These are phyloP conservation scores for Metarhizium rileyi DNA, from an alignment of 2,329 filamentous ascomycete genomes.

Conservation along the genomic window DNA sequence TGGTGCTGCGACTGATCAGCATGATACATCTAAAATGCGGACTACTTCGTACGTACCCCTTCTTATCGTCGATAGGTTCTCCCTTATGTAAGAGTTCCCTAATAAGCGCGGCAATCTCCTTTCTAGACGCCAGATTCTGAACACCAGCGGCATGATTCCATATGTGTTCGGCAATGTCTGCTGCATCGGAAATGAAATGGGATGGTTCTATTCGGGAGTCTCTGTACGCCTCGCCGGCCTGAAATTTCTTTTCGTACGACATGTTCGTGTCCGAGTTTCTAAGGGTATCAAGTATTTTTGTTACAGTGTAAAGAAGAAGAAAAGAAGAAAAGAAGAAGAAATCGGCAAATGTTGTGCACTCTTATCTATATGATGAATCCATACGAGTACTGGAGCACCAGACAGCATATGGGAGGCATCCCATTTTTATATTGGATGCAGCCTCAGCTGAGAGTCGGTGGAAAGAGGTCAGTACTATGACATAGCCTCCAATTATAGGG, in stretches of 20 bases:
- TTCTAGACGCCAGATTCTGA: constrained; percentile 16
- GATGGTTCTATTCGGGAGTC: constrained; percentile 14
- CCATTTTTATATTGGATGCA: too few relatives aligned
- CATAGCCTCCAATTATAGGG: too few relatives aligned
- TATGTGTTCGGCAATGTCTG: constrained; percentile 23
- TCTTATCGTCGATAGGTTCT: constrained; percentile 42
- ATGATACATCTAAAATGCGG: neutral
- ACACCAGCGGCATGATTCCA: constrained; percentile 22
- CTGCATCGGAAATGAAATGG: constrained; percentile 22
- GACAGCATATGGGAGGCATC: too few relatives aligned
- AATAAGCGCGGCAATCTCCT: constrained; percentile 22
- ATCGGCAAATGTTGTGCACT: too few relatives aligned
- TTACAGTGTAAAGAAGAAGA: neutral
- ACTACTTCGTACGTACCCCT: neutral
- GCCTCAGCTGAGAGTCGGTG: too few relatives aligned
- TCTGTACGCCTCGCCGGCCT: constrained; percentile 27
- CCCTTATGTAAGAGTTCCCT: constrained; percentile 29
- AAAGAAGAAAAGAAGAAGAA: neutral
- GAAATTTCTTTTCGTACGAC: constrained; percentile 25
- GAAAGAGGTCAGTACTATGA: too few relatives aligned
- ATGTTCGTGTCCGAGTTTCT: constrained; percentile 12
- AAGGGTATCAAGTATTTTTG: neutral
- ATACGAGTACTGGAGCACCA: too few relatives aligned
- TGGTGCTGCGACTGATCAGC: neutral
- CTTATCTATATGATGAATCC: too few relatives aligned